phyloP scores from a whole-genome alignment of 2,329 filamentous ascomycete species.

The Ceratocystis albifundus region DNA sequence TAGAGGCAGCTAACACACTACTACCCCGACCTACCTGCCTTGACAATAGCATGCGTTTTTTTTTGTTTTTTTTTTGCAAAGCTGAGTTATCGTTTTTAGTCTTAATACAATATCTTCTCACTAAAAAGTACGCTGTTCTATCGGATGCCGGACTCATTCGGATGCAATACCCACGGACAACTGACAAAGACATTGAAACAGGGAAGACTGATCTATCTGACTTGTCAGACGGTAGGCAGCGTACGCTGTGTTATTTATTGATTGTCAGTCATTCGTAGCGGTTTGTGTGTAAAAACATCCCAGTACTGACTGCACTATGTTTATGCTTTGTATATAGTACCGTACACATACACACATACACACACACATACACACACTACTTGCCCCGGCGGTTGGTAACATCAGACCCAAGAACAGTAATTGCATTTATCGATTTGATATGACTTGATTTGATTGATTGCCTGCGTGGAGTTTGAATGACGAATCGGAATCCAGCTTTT shows the following conservation, averaged over 20 bases:
- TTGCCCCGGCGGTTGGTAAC: too few species aligned
- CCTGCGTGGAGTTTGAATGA: too few species aligned
- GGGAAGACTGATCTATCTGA: not conserved
- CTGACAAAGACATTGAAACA: not conserved
- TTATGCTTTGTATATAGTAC: too few species aligned
- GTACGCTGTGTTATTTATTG: too few species aligned
- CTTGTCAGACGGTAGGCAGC: not conserved
- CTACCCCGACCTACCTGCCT: not conserved
- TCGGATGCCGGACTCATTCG: not conserved
- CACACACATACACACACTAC: too few species aligned
- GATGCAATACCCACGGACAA: not conserved
- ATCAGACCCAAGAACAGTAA: not conserved
- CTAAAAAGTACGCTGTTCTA: not conserved
- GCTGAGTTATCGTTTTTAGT: not conserved
- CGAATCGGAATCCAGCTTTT: not conserved
- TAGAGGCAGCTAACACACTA: not conserved
- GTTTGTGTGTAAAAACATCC: not conserved
- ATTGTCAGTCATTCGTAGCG: not conserved
- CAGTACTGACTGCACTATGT: too few species aligned
- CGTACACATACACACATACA: too few species aligned
- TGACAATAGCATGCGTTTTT: not conserved
- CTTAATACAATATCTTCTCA: too few species aligned
- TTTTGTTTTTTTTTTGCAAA: too few species aligned
- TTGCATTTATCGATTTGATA: not conserved
- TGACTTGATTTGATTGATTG: too few species aligned